Evolutionary conservation across 2,329 filamentous ascomycete species (phyloP), one percentile per base, ranked within the genome.

Genomic region (Fusarium anthophilum): DNA sequence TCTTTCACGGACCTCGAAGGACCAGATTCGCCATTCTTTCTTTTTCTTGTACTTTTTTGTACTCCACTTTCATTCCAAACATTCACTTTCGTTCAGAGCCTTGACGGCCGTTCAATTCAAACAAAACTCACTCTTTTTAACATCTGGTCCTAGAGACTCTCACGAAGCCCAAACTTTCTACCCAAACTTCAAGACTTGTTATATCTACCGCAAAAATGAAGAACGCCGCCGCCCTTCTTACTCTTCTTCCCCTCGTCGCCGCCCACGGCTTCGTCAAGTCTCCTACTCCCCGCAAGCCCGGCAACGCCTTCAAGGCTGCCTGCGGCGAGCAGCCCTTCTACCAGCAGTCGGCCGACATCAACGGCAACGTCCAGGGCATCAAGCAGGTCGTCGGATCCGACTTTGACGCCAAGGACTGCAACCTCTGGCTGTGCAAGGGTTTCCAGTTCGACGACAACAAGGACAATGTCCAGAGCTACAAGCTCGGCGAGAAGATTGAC

Each of bases 391-490:
- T 78, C 39, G 76, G 74, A 39, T 41, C 44, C 55, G 43, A 63
- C 76, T 70, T 79, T 44, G 69, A 79, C 58, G 51, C 75, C 61
- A 56, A 72, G 58, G 60, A 70, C 37, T 82, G 84, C 80, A 82
- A 86, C 69, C 76, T 86, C 45, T 83, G 83, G 72, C 83, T 87
- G 62, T 88, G 86, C 83, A 84, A 84, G 67, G 86, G 86, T 17
- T 83, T 84, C 76, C 79, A 81, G 26, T 85, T 86, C 69, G 83
- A 79, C 28, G 85, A 87, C 79, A 87, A 87, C 79, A 72, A 70
- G 30, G 80, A 79, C 63, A 81, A 80, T 26, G 82, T 87, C 11
- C 85, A 87, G 77, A 80, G 77, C 44, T 87, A 83, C 77, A 76
- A 77, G 1, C 77, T 83, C 0, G 85, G 86, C n/a, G 80, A 87